Base-by-base conservation (phyloP, 805 yeast species). In the Ogataea siamensis region DNA sequence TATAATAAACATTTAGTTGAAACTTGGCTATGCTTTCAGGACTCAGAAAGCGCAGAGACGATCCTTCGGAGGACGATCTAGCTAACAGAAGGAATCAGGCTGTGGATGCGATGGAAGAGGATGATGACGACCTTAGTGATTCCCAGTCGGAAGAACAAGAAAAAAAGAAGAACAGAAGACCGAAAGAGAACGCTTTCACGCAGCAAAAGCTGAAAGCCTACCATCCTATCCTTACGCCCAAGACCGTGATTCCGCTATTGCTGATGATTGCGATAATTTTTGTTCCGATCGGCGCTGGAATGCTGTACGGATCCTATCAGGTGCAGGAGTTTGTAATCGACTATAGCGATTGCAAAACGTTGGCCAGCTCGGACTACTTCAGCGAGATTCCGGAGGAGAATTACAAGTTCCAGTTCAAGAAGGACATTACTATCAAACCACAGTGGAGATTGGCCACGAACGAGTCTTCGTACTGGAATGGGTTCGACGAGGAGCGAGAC, bases 261-360 rank as follows among this genome's bases (percentile, higher is more conserved):
- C 71, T 88, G 39, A 49, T 79, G 17, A 63, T 87, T 33, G 87
- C 95, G 0, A 67, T 87, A 20, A 71, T 93, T 5, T 91, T 93
- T 63, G 85, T 94, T 0, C 97, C 98, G 2, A 71, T 93, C 32
- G 99, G 99, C 5, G 87, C 87, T 8, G 93, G 86, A 14, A 75
- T 91, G 57, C 65, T 88, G 24, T 78, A 76, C 50, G 86, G 95
- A 12, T 75, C 88, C 10, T 68, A 73, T 51, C 75, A 78, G 47
- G 91, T 89, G 11, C 86, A 91, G 55, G 85, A 86, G 54, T 51
- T 93, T 19, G 70, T 73, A 14, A 74, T 93, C 29, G 85, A 88
- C 50, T 91, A 91, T 58, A 76, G 89, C 21, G 61, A 74, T 21
- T 91, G 99, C 63, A 68, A 57, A 23, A 53, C 48, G 2, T 44